phyloP scores from a whole-genome alignment of 2,329 filamentous ascomycete genomes.

The Ceratocystis cubensis region DNA sequence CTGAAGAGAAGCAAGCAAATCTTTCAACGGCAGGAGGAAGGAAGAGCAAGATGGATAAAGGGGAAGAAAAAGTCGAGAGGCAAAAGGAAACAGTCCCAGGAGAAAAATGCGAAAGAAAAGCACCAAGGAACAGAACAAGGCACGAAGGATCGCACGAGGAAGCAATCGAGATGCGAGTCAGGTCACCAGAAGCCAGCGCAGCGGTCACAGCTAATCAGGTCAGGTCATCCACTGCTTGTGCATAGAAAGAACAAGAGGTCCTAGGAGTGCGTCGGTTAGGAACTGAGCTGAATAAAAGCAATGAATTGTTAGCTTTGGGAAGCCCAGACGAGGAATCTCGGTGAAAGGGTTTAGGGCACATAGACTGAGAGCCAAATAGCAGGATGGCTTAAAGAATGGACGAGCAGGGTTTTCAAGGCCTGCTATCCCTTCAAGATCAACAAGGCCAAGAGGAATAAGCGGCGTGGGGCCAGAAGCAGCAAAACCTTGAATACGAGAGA shows the following conservation, averaged over 20 bases:
- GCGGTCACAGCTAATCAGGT: background rate
- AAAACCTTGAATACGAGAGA: conserved; percentile 6
- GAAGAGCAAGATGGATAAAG: background rate
- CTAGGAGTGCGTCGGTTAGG: too few species aligned
- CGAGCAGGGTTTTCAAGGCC: too few species aligned
- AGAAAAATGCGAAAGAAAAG: background rate
- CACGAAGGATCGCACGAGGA: conserved; percentile 7
- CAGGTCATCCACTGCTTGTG: background rate
- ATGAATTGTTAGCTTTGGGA: background rate
- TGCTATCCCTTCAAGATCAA: too few species aligned
- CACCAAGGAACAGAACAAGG: conserved; percentile 4
- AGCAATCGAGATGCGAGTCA: conserved; percentile 3
- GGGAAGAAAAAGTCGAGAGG: background rate
- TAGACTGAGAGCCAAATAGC: background rate
- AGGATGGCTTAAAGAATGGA: background rate
- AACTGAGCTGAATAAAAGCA: too few species aligned
- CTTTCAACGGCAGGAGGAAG: background rate
- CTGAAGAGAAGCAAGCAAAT: background rate
- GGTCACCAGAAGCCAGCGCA: background rate
- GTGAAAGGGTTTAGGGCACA: background rate
- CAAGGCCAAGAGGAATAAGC: background rate
- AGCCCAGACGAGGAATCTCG: background rate
- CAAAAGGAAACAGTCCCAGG: background rate
- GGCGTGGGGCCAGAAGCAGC: background rate
- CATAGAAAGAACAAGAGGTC: background rate